Base-by-base conservation (phyloP, 2,329 filamentous ascomycete genomes). In the Sphaceloma murrayae region DNA sequence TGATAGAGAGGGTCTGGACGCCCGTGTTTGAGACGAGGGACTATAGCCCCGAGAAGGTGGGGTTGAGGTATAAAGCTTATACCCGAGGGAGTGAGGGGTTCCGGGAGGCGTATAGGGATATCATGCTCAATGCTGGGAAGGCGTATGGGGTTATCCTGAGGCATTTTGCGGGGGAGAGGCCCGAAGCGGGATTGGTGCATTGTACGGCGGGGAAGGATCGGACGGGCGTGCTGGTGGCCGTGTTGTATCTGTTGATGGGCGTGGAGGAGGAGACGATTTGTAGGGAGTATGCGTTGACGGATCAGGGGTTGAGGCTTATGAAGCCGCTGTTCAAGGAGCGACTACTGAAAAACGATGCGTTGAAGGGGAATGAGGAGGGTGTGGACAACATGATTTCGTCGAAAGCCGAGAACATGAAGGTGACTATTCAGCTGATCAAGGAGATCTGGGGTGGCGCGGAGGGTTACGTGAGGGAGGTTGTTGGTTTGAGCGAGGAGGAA, bases 161-260 rank as follows among this genome's bases (percentile, higher is more conserved):
- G 11, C 74, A 84, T 52, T 64, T 85, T 59, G 73, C 54, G 51
- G 46, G 61, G 39, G 55, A 61, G 17, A 52, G 62, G 7, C 49
- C 55, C 7, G 53, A 62, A 43, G 57, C 65, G 32, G 61, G 81
- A 7, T 65, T 85, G 5, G 65, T 86, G 5, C 82, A 88, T 56
- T 87, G 83, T 60, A 83, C 81, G 0, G 81, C 80, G 0, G 83
- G 83, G 9, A 88, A 88, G 61, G 83, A 88, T 58, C 70, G 83
- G 32, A 87, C 83, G 0, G 83, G 83, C 2, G 70, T 87, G 3
- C 63, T 85, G 33, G 74, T 76, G 38, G 82, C 80, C 2, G 53
- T 88, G 30, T 58, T 87, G 6, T 67, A 85, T 29, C 63, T 72
- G 18, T 67, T 85, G 19, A 77, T 77, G 6, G 77, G 78, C 3